Conservation (phyloP, 2,329 filamentous ascomycete species). For the Penicillium psychrosexuale region DNA sequence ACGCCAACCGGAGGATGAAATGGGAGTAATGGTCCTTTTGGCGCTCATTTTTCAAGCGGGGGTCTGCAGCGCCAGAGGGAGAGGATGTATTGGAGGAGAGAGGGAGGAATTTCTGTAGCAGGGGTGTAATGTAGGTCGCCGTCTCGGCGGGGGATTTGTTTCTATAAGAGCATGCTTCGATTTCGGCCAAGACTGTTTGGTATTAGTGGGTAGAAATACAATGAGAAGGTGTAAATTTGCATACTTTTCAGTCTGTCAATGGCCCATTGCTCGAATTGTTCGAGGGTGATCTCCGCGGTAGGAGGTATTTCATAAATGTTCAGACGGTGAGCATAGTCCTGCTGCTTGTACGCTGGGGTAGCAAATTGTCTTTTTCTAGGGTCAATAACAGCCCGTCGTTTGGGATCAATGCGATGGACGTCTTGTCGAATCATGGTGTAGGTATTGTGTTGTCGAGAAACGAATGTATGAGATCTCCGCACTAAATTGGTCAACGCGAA, state of each 20-base stretch:
- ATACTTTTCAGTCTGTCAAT: constrained; percentile 82
- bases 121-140: constrained; percentile 73
- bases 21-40: constrained; percentile 97
- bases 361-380: constrained; percentile 85
- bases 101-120: constrained; percentile 83
- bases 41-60: constrained; percentile 64
- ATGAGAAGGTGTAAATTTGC: constrained; percentile 9
- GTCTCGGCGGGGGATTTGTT: constrained; percentile 85
- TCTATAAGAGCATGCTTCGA: constrained; percentile 93
- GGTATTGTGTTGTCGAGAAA: constrained; percentile 2
- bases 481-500: constrained; percentile 25
- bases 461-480: constrained; percentile 5
- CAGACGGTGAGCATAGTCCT: constrained; percentile 77
- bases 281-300: constrained; percentile 89
- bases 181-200: constrained; percentile 39
- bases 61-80: constrained; percentile 49
- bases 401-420: constrained; percentile 52
- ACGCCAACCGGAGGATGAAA: constrained; percentile 91
- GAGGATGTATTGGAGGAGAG: constrained; percentile 71
- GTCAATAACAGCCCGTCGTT: constrained; percentile 73
- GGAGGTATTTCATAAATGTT: constrained; percentile 90
- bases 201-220: neutral
- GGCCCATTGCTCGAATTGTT: constrained; percentile 98
- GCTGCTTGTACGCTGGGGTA: constrained; percentile 69
- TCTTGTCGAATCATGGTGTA: constrained; percentile 45